phyloP scores from a whole-genome alignment of 768 basidiomycete species.

The Podaxis pistillaris region DNA sequence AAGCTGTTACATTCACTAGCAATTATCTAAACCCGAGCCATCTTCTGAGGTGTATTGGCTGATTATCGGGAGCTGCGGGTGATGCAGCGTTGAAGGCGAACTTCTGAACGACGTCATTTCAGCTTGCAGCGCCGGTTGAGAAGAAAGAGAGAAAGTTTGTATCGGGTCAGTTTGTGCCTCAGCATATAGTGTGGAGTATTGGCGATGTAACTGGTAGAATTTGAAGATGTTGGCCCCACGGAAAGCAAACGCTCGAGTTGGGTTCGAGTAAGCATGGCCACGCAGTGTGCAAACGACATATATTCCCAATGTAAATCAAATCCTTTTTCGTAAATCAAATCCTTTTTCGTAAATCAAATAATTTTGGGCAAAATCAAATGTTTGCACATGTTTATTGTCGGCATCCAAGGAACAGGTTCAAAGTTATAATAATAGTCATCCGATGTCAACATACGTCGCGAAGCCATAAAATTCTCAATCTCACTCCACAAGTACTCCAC shows the following conservation, averaged over 20 bases:
- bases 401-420: neutral
- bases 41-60: neutral
- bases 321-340: neutral
- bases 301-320: neutral
- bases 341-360: neutral
- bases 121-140: neutral
- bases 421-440: neutral
- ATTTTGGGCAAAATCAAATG: neutral
- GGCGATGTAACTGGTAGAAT: neutral
- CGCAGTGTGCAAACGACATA: neutral
- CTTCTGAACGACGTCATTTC: neutral
- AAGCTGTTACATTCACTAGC: neutral
- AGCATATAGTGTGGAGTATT: too few relatives aligned
- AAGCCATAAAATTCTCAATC: neutral
- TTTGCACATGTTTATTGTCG: neutral
- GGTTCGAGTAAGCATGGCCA: neutral
- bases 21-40: neutral
- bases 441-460: conserved; percentile 11
- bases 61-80: neutral
- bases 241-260: neutral
- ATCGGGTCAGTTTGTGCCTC: neutral
- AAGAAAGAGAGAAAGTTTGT: neutral
- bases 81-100: neutral
- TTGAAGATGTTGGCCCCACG: neutral
- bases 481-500: neutral